These are phyloP conservation scores for Purpureocillium lavendulum DNA, from an alignment of 2,329 filamentous ascomycete species.

Conservation along the genomic window DNA sequence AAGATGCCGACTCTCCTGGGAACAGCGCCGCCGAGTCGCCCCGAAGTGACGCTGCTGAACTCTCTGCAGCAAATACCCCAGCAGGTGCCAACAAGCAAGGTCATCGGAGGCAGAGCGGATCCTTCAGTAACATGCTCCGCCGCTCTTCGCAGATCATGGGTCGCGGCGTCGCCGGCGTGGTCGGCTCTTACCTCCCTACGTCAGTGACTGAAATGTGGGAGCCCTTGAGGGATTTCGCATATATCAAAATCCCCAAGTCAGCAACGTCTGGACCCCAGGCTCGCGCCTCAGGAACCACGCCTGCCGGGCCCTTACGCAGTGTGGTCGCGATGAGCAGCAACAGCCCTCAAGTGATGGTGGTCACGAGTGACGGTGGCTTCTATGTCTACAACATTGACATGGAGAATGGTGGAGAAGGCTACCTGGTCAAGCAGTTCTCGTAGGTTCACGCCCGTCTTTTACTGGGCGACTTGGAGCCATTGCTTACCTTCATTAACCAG, in stretches of 20 bases:
- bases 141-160: slow-evolving; percentile 92
- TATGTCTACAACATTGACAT: slow-evolving; percentile 94
- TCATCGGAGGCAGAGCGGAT: slow-evolving; percentile 55
- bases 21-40: slow-evolving; percentile 45
- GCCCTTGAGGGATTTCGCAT: slow-evolving; percentile 88
- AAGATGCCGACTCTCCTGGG: slow-evolving; percentile 29
- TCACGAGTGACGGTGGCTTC: slow-evolving; percentile 91
- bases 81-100: slow-evolving; percentile 15
- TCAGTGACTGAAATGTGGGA: slow-evolving; percentile 98
- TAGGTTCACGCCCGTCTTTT: slow-evolving; percentile 39
- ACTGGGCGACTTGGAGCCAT: slow-evolving; percentile 2
- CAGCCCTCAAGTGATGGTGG: slow-evolving; percentile 94
- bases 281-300: slow-evolving; percentile 19
- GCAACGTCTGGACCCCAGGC: slow-evolving; percentile 10
- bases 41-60: slow-evolving; percentile 37
- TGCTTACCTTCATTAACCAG: slow-evolving; percentile 23
- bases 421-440: slow-evolving; percentile 87
- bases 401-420: slow-evolving; percentile 88
- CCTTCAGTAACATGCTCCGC: slow-evolving; percentile 83
- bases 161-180: slow-evolving; percentile 76
- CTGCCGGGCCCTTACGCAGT: slow-evolving; percentile 57
- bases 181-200: slow-evolving; percentile 85
- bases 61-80: slow-evolving; percentile 15
- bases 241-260: slow-evolving; percentile 79
- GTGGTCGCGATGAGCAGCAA: slow-evolving; percentile 97